Base-by-base conservation (phyloP, 805 yeast genomes). In the Suhomyces pyralidae region DNA sequence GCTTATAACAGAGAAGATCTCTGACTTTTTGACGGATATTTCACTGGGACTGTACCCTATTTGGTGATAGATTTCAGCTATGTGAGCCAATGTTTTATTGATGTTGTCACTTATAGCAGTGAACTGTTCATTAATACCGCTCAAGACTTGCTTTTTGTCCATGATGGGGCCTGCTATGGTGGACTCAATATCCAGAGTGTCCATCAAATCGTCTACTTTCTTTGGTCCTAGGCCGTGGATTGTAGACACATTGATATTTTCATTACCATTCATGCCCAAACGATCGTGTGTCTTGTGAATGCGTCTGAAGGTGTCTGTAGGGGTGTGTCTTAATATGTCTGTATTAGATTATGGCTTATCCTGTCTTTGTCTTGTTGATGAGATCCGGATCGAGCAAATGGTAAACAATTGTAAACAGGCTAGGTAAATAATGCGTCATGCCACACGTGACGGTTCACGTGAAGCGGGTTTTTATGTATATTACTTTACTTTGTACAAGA, bases 41-140 rank as follows among this genome's bases (percentile, higher is more conserved):
- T 82, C 85, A 7, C 64, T 60, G n/a, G 72, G 63, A 1, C 84
- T 73, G 60, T 79, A 82, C 1, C 88, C 88, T 40, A 83, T 83
- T 52, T 74, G 77, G 46, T 70, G 69, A 61, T 82, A 82, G 8
- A 81, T 74, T 4, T 61, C 59, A 48, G 78, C 74, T n/a, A 83
- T 62, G 49, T 79, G 77, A 56, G 55, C 57, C 15, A 75, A 66
- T 7, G 78, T 69, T n/a, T 58, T 56, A 50, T 68, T 67, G n/a
- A 75, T 73, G 34, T 71, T 67, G 24, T 61, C 52, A 3, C 71
- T 65, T 15, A 74, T 70, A 22, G 60, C 50, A 40, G 72, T 74
- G 45, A 73, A 64, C 40, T 64, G 20, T 9, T 28, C 32, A 9
- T 26, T 26, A 26, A 25, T 10, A 7, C 38, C 46, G 25, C 40